Evolutionary conservation across 2,329 filamentous ascomycete species (phyloP).

Genomic region (Pyrenophora tritici-repentis): DNA sequence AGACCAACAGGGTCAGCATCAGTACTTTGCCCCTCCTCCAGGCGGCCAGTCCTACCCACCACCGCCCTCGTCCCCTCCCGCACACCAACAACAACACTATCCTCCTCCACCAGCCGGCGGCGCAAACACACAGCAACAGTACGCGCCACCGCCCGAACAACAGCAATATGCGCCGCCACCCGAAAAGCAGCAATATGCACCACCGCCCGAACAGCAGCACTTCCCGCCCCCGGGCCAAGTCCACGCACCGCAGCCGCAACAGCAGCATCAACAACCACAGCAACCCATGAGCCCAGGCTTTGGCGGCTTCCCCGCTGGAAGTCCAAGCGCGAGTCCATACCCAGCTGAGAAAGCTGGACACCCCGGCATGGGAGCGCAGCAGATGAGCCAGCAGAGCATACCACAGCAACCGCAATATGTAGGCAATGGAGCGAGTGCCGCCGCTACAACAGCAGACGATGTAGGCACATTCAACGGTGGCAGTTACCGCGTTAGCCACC

Average conservation of each 20-base stretch:
- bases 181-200: conserved; percentile 36
- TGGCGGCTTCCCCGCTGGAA: conserved; percentile 20
- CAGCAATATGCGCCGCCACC: conserved; percentile 43
- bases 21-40: conserved; percentile 48
- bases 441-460: conserved; percentile 67
- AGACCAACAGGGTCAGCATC: conserved; percentile 41
- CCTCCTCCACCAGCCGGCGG: conserved; percentile 37
- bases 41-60: conserved; percentile 42
- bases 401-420: conserved; percentile 41
- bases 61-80: conserved; percentile 41
- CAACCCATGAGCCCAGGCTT: conserved; percentile 36
- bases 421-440: conserved; percentile 34
- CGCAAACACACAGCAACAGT: conserved; percentile 23
- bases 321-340: conserved; percentile 37
- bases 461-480: conserved; percentile 97
- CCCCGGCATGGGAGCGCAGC: conserved; percentile 33
- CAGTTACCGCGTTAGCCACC: conserved; percentile 88
- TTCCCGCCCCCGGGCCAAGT: conserved; percentile 35
- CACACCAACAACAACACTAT: conserved; percentile 38
- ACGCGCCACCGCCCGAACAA: conserved; percentile 39
- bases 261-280: conserved; percentile 8
- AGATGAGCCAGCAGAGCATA: conserved; percentile 31
- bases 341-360: conserved; percentile 12
- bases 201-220: conserved; percentile 41
- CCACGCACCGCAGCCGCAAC: conserved; percentile 29